Conservation (phyloP, 139 green algal genomes). For the Haematococcus lacustris region DNA sequence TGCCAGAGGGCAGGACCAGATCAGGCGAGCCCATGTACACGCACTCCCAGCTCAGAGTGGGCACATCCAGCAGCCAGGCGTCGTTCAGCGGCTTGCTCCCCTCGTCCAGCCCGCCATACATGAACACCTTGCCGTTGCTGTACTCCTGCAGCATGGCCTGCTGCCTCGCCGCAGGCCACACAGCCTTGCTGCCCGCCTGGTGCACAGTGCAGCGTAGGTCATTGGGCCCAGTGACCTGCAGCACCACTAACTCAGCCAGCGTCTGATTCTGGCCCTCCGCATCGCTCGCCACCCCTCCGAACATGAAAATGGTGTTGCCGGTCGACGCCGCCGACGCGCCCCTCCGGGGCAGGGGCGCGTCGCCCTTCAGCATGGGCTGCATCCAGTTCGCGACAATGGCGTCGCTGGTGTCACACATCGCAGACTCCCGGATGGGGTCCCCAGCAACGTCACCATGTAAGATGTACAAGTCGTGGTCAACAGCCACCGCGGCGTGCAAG, state of each 20-base stretch:
- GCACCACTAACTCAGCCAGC: constrained; percentile 50
- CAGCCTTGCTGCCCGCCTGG: constrained; percentile 16
- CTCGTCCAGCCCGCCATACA: constrained; percentile 61
- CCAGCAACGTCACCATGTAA: constrained; percentile 54
- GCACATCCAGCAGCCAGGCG: constrained; percentile 60
- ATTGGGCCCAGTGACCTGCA: constrained; percentile 42
- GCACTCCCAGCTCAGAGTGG: constrained; percentile 37
- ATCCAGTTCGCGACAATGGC: constrained; percentile 22
- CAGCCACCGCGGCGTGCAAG: constrained; percentile 29
- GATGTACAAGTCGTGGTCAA: constrained; percentile 51
- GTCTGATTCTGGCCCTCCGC: constrained; percentile 37
- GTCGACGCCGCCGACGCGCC: constrained; percentile 32
- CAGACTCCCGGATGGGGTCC: constrained; percentile 38
- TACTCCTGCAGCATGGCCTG: constrained; percentile 37
- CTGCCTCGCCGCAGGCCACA: constrained; percentile 16
- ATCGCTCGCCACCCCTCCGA: constrained; percentile 41
- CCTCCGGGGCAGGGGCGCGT: constrained; percentile 45
- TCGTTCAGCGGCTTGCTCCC: constrained; percentile 60
- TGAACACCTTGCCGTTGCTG: constrained; percentile 51
- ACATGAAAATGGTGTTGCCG: constrained; percentile 46
- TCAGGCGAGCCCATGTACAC: constrained; percentile 45
- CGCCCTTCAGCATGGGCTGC: constrained; percentile 46
- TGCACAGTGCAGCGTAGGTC: constrained; percentile 27
- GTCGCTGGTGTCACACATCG: constrained; percentile 29
- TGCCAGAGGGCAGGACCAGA: constrained; percentile 32